Evolutionary conservation across 169 alveolate species (phyloP).

Genomic region (Plasmodium blacklocki): DNA sequence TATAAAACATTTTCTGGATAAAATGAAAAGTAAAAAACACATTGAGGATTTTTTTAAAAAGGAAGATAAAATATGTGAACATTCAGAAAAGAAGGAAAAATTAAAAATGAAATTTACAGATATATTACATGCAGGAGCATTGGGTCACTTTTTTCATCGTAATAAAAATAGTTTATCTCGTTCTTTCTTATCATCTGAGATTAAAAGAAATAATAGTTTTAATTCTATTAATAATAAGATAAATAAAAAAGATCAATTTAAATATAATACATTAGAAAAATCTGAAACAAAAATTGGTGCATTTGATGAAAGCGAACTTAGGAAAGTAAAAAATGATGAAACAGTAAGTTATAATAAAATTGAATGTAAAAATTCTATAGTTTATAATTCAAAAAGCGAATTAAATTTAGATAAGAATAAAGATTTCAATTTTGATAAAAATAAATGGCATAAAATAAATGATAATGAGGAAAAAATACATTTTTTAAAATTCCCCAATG

Average conservation of each 20-base stretch:
- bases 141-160: slow-evolving; percentile 60
- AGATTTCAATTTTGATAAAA: slow-evolving; percentile 7
- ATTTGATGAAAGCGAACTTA: neutral
- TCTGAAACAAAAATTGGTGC: neutral
- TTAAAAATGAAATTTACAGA: slow-evolving; percentile 59
- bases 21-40: slow-evolving; percentile 56
- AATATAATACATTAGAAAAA: neutral
- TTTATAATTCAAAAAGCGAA: slow-evolving; percentile 9
- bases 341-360: neutral
- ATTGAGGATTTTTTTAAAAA: slow-evolving; percentile 39
- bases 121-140: slow-evolving; percentile 34
- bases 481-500: neutral
- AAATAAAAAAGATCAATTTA: slow-evolving; percentile 18
- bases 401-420: neutral
- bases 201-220: slow-evolving; percentile 24
- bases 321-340: slow-evolving; percentile 13
- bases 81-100: slow-evolving; percentile 36
- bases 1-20: slow-evolving; percentile 52
- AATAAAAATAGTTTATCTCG: slow-evolving; percentile 27
- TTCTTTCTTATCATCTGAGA: slow-evolving; percentile 18
- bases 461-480: slow-evolving; percentile 9
- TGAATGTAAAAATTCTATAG: neutral
- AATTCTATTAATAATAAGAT: neutral
- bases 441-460: neutral
- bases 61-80: slow-evolving; percentile 40